phyloP scores from a whole-genome alignment of 2,329 filamentous ascomycete genomes.

The Nakataea oryzae region DNA sequence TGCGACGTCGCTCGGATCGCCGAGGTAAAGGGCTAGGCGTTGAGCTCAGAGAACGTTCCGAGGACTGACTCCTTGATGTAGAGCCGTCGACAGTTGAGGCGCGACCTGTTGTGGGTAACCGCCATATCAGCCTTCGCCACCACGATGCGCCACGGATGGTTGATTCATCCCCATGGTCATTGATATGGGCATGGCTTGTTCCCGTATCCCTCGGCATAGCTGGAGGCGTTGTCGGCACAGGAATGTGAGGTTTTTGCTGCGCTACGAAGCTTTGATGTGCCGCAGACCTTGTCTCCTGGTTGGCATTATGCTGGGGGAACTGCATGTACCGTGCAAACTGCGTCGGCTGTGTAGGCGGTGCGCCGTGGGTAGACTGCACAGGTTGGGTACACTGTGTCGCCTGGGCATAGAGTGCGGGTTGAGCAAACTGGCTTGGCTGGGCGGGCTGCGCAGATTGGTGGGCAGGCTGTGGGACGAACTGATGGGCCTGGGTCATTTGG shows the following conservation, averaged over 20 bases:
- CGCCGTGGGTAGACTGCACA: not conserved
- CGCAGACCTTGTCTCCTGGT: not conserved
- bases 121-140: not conserved
- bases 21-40: not conserved
- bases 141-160: not conserved
- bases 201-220: not conserved
- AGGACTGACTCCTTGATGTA: not conserved
- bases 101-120: not conserved
- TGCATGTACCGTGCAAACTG: not conserved
- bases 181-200: not conserved
- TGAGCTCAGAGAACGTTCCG: not conserved
- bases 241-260: not conserved
- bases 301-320: too few species aligned
- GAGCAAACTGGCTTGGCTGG: not conserved
- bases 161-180: not conserved
- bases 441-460: not conserved
- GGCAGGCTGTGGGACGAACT: not conserved
- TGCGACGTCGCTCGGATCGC: not conserved
- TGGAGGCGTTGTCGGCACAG: not conserved
- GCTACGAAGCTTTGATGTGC: not conserved
- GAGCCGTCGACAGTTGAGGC: not conserved
- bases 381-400: not conserved
- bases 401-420: not conserved
- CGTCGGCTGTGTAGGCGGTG: not conserved
- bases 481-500: not conserved